Conservation (phyloP, 192 early-diverging fungal species). For the Diversispora epigaea region DNA sequence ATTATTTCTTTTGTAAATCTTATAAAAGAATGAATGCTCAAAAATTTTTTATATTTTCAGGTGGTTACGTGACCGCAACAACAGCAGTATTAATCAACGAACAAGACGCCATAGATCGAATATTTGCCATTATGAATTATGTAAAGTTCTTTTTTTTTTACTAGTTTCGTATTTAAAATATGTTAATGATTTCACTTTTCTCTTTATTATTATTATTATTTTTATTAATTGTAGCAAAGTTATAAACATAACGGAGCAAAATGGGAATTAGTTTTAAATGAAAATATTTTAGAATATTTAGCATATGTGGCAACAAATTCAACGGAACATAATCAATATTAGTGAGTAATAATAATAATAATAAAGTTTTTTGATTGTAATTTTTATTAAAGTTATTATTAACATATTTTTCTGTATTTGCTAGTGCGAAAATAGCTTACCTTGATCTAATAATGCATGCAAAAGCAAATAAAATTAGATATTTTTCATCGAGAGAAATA, state of each 20-base stretch:
- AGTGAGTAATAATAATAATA: no score
- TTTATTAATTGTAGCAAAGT: no score
- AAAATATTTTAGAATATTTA: no score
- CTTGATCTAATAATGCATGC: background rate
- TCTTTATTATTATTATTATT: background rate
- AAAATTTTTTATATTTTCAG: background rate
- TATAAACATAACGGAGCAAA: no score
- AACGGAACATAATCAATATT: no score
- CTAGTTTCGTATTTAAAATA: background rate
- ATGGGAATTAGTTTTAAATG: no score
- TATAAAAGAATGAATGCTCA: background rate
- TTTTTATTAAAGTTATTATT: no score
- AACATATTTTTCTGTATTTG: no score
- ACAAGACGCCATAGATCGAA: background rate
- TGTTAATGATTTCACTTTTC: background rate
- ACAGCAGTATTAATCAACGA: background rate
- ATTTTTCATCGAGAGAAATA: background rate
- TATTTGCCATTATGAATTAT: background rate
- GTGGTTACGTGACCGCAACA: background rate
- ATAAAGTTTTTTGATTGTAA: no score
- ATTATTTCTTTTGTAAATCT: background rate
- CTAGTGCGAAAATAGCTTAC: background rate
- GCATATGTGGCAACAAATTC: no score
- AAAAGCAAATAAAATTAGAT: background rate
- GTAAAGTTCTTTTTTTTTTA: background rate